Base-by-base conservation (phyloP, 1,284 basidiomycete species). In the Ceratobasidium sp. region DNA sequence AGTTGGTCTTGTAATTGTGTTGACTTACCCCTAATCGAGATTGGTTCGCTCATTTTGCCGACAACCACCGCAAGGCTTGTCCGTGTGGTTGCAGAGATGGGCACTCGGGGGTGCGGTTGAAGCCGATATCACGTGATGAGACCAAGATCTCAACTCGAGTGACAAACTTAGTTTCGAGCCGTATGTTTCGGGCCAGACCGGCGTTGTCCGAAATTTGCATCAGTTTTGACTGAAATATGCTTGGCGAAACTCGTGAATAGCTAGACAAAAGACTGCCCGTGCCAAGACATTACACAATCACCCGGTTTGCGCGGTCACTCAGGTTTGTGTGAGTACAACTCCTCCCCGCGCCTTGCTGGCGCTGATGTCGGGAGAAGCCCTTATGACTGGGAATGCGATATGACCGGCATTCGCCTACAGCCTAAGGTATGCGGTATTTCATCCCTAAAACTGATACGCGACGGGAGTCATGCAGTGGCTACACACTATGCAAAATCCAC, bases 111-210 rank as follows among this genome's bases (percentile, higher is more conserved):
- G 48, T 14, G n/a, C 14, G 5, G 41, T n/a, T 16, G 20, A 48
- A 30, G 41, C 64, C 64, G 64, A 2, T 59, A 12, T 59, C 57
- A 59, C 57, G 57, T 59, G 57, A 59, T 44, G 10, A 12, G n/a
- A n/a, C 27, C 27, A 30, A 30, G 27, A 30, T 0, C 14, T 12
- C 14, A 1, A 12, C 41, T 44, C 41, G 12, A 44, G 2, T 44
- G 41, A 12, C 41, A 12, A 44, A 12, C 41, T 12, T 2, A 1
- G 38, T 10, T 41, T 41, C 38, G 3, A 41, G 38, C 38, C 3
- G 41, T 44, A 12, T 44, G 10, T 8, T 12, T 44, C 41, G 7
- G 41, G 41, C 8, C 10, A 44, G 10, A 44, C 10, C 41, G 38
- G 38, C 3, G 10, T 41, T 41, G 3, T 10, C 38, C 38, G 41